Evolutionary conservation across 106 monocot species (phyloP), one percentile per base, ranked within the genome.

Genomic region (Dendrobium catenatum): DNA sequence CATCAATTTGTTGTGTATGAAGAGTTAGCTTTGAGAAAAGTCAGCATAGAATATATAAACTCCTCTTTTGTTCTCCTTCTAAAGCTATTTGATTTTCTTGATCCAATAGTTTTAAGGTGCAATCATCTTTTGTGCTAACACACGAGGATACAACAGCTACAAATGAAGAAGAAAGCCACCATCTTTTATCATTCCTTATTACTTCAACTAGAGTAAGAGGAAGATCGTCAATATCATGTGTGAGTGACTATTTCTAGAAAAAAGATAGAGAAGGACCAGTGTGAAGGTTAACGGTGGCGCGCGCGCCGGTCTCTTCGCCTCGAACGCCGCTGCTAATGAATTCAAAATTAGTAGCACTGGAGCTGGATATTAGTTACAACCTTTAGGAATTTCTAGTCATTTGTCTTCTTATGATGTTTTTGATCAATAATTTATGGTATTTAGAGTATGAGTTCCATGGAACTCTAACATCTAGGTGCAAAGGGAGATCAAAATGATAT

Each of bases 291-390:
- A 16, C 27, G 48, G 24, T 1, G 76, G 59, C 20, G 26, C 37
- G 37, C 3, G 37, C 80, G 55, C 89, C 85, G 84, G 92, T 92
- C 90, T 86, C 91, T 4, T 86, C 90, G 4, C 88, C 91, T 17
- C 76, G 78, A 2, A 56, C 67, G 41, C 77, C 88, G 0, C 87
- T 84, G 42, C 0, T 17, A 10, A 10, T 9, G 5, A 33, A 70
- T 70, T 87, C 19, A 51, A 13, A 13, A 51, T 51, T 15, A 15
- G 51, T 51, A 13, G 51, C 10, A 13, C 15, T 2, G 2, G 13
- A 15, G 51, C 13, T 17, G 13, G 15, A 51, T 13, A 51, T 13
- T 13, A 51, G 51, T 51, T 51, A 51, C 16, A 20, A 61, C 61
- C 61, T 61, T 61, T 61, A n/a, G 61, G 6, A 61, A n/a, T 22